These are phyloP conservation scores for Aegle marmelos DNA, from an alignment of 345 rosid genomes.

Conservation along the genomic window DNA sequence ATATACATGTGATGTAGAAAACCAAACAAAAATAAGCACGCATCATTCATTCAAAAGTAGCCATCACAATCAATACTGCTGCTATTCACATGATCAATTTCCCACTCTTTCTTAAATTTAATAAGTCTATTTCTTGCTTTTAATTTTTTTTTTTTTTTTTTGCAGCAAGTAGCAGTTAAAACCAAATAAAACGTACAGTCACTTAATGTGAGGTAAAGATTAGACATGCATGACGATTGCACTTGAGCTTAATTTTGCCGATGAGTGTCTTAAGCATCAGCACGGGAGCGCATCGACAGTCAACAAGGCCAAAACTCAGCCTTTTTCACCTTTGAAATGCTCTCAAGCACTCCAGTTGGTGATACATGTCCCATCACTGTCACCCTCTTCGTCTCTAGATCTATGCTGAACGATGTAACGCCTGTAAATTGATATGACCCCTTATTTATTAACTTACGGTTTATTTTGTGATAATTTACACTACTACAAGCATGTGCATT, in stretches of 20 bases:
- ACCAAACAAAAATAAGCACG: neutral
- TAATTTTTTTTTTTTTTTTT: slow-evolving; percentile 1
- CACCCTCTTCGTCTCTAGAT: slow-evolving; percentile 77
- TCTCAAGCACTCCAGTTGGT: slow-evolving; percentile 60
- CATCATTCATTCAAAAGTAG: neutral
- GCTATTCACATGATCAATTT: neutral
- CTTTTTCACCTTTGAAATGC: slow-evolving; percentile 77
- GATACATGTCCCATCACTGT: slow-evolving; percentile 85
- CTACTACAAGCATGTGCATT: too few relatives aligned
- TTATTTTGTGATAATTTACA: too few relatives aligned
- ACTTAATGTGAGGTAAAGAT: neutral
- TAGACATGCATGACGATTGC: neutral
- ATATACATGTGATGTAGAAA: neutral
- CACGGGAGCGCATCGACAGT: neutral
- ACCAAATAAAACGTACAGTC: neutral
- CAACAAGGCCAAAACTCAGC: slow-evolving; percentile 76
- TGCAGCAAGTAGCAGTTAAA: neutral
- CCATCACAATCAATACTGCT: neutral
- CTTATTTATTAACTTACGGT: too few relatives aligned
- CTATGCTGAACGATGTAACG: slow-evolving; percentile 78
- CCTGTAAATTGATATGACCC: slow-evolving; percentile 31
- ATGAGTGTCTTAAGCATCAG: neutral
- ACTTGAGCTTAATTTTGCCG: neutral
- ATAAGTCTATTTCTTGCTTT: neutral
- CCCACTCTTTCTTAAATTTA: neutral